These are phyloP conservation scores for Kwoniella sp. DNA, from an alignment of 768 basidiomycete genomes.

Conservation along the genomic window DNA sequence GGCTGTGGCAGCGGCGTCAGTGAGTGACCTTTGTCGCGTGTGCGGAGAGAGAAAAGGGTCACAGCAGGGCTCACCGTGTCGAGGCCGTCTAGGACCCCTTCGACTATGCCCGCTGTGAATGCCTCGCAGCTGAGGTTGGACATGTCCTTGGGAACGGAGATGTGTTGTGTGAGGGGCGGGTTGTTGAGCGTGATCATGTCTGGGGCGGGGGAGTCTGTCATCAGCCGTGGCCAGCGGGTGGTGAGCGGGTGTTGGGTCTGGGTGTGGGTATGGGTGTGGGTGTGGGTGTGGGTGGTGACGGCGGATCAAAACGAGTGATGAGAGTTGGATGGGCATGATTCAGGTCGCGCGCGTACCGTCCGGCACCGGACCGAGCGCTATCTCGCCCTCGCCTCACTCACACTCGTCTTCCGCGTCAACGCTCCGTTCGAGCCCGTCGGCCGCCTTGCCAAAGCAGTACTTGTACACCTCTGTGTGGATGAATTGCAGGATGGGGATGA, in stretches of 20 bases:
- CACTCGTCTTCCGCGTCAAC: constrained; percentile 97
- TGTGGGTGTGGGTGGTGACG: too few relatives aligned
- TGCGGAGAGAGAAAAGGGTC: too few relatives aligned
- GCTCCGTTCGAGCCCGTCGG: constrained; percentile 92
- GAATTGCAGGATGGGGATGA: constrained; percentile 85
- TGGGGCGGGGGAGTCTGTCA: constrained; percentile 49
- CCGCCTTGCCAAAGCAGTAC: constrained; percentile 85
- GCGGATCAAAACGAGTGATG: too few relatives aligned
- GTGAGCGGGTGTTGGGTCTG: too few relatives aligned
- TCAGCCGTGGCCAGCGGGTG: too few relatives aligned
- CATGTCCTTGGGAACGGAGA: constrained; percentile 92
- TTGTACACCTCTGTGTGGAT: constrained; percentile 95
- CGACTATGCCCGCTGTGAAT: constrained; percentile 92
- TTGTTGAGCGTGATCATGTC: constrained; percentile 99
- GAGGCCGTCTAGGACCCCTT: constrained; percentile 89
- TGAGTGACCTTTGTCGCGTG: not conserved
- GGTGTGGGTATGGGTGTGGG: too few relatives aligned
- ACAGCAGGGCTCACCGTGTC: constrained; percentile 90
- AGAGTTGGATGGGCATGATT: too few relatives aligned
- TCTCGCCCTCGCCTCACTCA: too few relatives aligned
- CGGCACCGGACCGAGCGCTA: too few relatives aligned
- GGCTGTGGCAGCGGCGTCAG: constrained; percentile 69
- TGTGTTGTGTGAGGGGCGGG: constrained; percentile 81
- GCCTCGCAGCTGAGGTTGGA: constrained; percentile 94
- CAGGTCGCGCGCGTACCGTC: too few relatives aligned